A percentile compares a stretch with the other conserved stretches of the same genome.
phyloP scores from a whole-genome alignment of 192 early-diverging fungal genomes.

The Obelidium mucronatum region DNA sequence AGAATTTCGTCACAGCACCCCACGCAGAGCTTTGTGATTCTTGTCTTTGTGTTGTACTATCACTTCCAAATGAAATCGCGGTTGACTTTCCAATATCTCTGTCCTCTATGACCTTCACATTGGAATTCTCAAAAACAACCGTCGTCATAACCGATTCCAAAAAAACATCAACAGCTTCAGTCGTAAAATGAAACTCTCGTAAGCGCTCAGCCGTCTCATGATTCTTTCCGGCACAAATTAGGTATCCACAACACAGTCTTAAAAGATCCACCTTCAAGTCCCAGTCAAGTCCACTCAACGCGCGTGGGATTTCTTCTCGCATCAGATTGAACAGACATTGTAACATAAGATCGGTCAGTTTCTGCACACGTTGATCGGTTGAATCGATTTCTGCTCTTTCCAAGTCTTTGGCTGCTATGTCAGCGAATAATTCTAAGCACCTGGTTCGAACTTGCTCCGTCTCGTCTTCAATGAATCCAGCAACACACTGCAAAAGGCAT shows the following conservation, averaged over 20 bases:
- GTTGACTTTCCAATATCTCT: neutral
- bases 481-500: constrained; percentile 6
- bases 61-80: neutral
- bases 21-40: neutral
- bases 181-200: neutral
- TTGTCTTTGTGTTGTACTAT: neutral
- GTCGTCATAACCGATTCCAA: neutral
- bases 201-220: neutral
- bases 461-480: constrained; percentile 7
- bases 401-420: constrained; percentile 8
- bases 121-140: constrained; percentile 21
- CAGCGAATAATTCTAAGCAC: neutral
- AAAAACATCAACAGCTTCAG: neutral
- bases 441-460: neutral
- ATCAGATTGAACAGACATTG: neutral
- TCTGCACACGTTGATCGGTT: neutral
- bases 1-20: neutral
- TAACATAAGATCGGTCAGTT: neutral
- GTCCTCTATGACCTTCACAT: constrained; percentile 27
- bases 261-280: constrained; percentile 10
- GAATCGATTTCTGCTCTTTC: neutral
- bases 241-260: neutral
- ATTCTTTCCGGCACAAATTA: neutral
- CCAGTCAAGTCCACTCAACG: neutral
- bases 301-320: constrained; percentile 1